Evolutionary conservation across 1,139 yeast species (phyloP).

Genomic region (Yamadazyma songkhlaensis): DNA sequence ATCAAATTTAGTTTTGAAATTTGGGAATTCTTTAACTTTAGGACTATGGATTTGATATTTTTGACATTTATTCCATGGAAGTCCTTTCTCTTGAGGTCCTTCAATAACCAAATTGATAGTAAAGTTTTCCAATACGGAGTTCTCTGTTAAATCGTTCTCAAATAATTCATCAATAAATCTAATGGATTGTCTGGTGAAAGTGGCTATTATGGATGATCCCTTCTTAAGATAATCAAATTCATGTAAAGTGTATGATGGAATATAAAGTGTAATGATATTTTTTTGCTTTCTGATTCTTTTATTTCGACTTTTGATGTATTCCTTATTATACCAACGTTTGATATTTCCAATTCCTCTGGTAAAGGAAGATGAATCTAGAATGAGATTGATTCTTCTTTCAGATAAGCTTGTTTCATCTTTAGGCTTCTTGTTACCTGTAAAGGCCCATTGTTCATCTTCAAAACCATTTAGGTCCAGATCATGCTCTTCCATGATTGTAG

Average conservation of each 20-base stretch:
- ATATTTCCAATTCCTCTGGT: slow-evolving; percentile 59
- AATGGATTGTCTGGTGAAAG: slow-evolving; percentile 57
- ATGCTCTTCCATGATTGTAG: not conserved
- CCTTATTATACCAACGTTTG: slow-evolving; percentile 50
- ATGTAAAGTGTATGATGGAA: slow-evolving; percentile 56
- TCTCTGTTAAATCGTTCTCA: slow-evolving; percentile 16
- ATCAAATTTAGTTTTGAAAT: slow-evolving; percentile 36
- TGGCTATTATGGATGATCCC: slow-evolving; percentile 53
- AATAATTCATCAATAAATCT: slow-evolving; percentile 47
- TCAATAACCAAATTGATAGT: slow-evolving; percentile 26
- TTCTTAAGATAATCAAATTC: slow-evolving; percentile 55
- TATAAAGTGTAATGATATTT: slow-evolving; percentile 29
- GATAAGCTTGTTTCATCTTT: not conserved
- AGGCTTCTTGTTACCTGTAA: slow-evolving; percentile 2
- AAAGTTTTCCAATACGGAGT: slow-evolving; percentile 9
- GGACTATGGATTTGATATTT: slow-evolving; percentile 47
- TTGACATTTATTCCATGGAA: slow-evolving; percentile 48
- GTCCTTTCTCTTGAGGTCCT: slow-evolving; percentile 41
- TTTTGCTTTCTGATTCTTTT: slow-evolving; percentile 15
- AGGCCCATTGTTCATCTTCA: not conserved
- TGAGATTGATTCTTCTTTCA: slow-evolving; percentile 28
- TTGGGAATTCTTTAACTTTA: slow-evolving; percentile 45
- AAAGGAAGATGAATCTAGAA: slow-evolving; percentile 58
- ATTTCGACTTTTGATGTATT: slow-evolving; percentile 9
- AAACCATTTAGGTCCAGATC: not conserved